These are phyloP conservation scores for Coccomyxa sp. DNA, from an alignment of 139 green algal species.

Conservation along the genomic window DNA sequence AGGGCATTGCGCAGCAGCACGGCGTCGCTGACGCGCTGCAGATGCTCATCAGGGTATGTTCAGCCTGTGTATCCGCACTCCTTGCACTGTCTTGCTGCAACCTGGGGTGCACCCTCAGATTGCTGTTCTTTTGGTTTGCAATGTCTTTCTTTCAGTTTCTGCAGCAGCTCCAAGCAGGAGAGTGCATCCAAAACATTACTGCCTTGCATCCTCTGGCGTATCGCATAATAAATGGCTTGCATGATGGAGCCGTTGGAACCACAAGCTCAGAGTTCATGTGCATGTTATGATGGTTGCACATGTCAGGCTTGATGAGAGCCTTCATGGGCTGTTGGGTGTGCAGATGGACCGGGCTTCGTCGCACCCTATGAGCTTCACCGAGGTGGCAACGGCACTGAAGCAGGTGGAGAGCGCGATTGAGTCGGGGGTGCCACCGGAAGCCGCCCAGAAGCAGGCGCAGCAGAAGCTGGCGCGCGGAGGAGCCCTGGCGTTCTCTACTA, in stretches of 20 bases:
- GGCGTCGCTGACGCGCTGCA: neutral
- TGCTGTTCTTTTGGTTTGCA: neutral
- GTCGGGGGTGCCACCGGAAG: neutral
- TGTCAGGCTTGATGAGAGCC: neutral
- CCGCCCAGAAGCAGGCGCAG: neutral
- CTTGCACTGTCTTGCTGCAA: neutral
- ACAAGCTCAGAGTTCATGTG: neutral
- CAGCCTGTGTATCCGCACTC: no score
- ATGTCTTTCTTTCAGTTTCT: no score
- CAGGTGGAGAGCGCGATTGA: neutral
- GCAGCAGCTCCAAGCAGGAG: no score
- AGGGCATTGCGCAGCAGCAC: slow-evolving; percentile 4
- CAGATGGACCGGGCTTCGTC: neutral
- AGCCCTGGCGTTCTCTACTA: neutral
- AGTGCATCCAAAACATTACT: no score
- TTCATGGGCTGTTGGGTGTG: no score
- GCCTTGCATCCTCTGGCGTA: neutral
- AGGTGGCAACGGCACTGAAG: neutral
- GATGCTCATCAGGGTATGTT: neutral
- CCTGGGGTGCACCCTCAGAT: neutral
- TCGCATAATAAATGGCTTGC: neutral
- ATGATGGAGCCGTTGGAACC: neutral
- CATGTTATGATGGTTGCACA: neutral
- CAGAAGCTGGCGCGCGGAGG: neutral
- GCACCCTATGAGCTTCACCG: neutral